Base-by-base conservation (phyloP, 2,329 filamentous ascomycete species). In the Verticillium zaregamsianum region DNA sequence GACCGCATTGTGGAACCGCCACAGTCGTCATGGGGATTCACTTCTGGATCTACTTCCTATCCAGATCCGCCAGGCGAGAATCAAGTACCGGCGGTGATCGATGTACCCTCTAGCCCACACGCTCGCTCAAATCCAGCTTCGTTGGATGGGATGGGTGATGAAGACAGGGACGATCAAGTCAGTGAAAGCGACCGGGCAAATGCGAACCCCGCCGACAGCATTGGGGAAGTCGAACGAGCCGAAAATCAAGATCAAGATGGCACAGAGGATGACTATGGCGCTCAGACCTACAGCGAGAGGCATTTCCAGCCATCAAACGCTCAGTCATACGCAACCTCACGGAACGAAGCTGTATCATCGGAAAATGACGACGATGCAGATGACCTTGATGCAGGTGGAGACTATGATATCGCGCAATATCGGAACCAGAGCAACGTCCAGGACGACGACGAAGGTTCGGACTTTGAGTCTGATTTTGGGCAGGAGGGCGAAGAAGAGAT, bases 401-500 rank as follows among this genome's bases (percentile, higher is more conserved):
- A 66, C 25, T 66, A 66, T 25, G 64, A 65, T 5, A 66, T 66
- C 15, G 59, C 61, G 28, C 63, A 63, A 15, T 66, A 65, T 58
- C 61, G 61, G 33, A 66, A 66, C 57, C 64, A 65, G 15, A 66
- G 64, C 54, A 65, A 66, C 1, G 61, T 60, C 9, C 64, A 66
- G 23, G 64, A 66, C n/a, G 64, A 66, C 28, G 64, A 66, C 25
- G 58, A 65, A 8, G 64, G 59, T 14, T 60, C 63, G 14, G 61
- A 65, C n/a, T 28, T 66, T 9, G 63, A 65, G 37, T 65, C 63
- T n/a, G 64, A 66, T 35, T 65, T 63, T 58, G 61, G 61, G 15
- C 61, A 57, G 55, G 33, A 56, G 33, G 61, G 63, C n/a, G 60
- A 59, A 6, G 63, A 63, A 5, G 59, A 62, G 14, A 60, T 64